phyloP scores from a whole-genome alignment of 1,139 yeast species.

The Saccharomycopsis hybrid region DNA sequence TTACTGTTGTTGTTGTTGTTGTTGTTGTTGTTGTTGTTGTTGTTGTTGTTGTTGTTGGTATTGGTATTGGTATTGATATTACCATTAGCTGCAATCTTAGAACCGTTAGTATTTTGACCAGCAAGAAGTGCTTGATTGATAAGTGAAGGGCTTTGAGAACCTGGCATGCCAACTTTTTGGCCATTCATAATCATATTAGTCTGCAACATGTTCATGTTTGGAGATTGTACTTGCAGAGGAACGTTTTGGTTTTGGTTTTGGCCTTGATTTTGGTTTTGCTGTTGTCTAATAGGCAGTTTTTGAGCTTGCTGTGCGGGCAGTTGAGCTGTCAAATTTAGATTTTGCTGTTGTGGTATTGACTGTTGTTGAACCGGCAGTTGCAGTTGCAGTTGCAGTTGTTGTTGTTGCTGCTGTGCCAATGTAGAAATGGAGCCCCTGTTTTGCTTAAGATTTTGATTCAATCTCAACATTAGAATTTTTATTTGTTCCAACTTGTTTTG shows the following conservation, averaged over 20 bases:
- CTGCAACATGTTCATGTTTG: not conserved
- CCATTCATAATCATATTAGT: not conserved
- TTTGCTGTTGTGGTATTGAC: slow-evolving; percentile 20
- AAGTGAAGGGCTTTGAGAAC: not conserved
- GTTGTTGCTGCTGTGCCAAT: slow-evolving; percentile 21
- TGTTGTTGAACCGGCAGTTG: slow-evolving; percentile 25
- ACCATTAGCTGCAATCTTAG: not conserved
- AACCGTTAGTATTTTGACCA: too few relatives aligned
- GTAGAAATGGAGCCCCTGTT: slow-evolving; percentile 14
- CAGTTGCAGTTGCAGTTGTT: slow-evolving; percentile 25
- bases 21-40: slow-evolving; percentile 15
- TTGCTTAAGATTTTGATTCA: slow-evolving; percentile 13
- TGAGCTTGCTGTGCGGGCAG: slow-evolving; percentile 19
- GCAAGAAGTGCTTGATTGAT: not conserved
- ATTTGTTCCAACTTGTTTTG: slow-evolving; percentile 13
- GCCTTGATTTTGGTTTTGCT: not conserved
- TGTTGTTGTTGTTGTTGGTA: slow-evolving; percentile 6
- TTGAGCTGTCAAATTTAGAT: slow-evolving; percentile 19
- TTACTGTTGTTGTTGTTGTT: slow-evolving; percentile 18
- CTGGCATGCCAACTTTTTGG: not conserved
- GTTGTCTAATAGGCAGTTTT: slow-evolving; percentile 11
- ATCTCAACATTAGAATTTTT: slow-evolving; percentile 8
- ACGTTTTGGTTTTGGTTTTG: not conserved
- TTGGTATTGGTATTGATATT: not conserved
- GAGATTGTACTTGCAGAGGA: not conserved